Evolutionary conservation across 2,329 filamentous ascomycete genomes (phyloP), one percentile per base, ranked within the genome.

Genomic region (Conoideocrella luteorostrata): DNA sequence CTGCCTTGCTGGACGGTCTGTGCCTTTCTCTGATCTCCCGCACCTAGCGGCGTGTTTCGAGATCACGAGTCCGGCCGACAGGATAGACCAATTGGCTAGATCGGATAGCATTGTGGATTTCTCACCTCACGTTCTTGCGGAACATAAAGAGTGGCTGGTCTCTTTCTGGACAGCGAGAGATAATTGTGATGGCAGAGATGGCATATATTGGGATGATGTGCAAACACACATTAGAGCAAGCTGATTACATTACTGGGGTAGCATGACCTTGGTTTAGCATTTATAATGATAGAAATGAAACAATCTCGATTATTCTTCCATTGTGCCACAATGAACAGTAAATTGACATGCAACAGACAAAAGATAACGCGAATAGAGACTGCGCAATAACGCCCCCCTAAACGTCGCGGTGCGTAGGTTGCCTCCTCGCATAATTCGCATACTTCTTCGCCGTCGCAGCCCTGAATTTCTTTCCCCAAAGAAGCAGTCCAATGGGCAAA

Each of bases 401-500:
- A n/a, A 17, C 18, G 4, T 46, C 32, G 13, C 46, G 43, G 22
- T 44, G 40, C 13, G 46, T 48, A 23, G 48, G 48, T 41, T 50
- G 41, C 22, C 43, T 30, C 17, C 18, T 29, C 10, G 40, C 41
- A 20, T 47, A 46, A 1, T 21, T 22, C 17, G 15, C 37, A 15
- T 51, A 51, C 17, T 42, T 12, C n/a, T 36, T 36, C 2, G 49
- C 47, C 5, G 47, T 45, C 7, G 26, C 44, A 5, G 36, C 22
- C 21, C 47, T 44, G 5, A 46, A 41, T 4, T 34, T 45, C 24
- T 50, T 51, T 18, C 49, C 49, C 49, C 49, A 51, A 7, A 43
- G 13, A 1, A 51, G 39, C 2, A 51, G 35, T 13, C 15, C n/a
- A 5, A 46, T 33, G 4, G 49, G 47, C 9, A 47, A 12, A 11